Evolutionary conservation across 345 rosid genomes (phyloP), one percentile per base, ranked within the genome.

Genomic region (Eucalyptus tenuipes): DNA sequence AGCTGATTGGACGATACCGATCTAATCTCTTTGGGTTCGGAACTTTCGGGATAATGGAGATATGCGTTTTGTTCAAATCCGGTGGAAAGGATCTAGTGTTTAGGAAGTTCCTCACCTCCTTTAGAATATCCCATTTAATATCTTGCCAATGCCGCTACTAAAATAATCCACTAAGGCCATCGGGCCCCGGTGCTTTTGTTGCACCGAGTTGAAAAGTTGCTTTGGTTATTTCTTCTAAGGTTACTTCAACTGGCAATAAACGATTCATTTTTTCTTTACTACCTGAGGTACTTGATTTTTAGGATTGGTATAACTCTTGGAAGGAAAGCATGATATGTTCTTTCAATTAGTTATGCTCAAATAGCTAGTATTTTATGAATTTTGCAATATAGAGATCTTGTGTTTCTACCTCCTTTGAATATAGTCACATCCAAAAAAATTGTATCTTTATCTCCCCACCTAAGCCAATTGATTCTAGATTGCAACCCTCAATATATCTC

Each of bases 11-110:
- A 13, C 3, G 0, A 5, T 13, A 3, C 7, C 1, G 0, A n/a
- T 64, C 37, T n/a, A 64, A 13, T 64, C 37, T 64, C 17, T 61
- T 0, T 29, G 0, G 37, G 37, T 64, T 29, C 0, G 0, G 0
- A 29, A 64, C 71, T n/a, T 64, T 64, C 0, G 0, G 5, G 71
- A 29, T 64, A 64, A 64, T 2, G 37, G 10, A 64, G 17, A 64
- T 64, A 31, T 64, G 33, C 29, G 1, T 64, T 64, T 64, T 29
- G 15, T 64, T 64, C 4, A 64, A n/a, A 64, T 29, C 18, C 29
- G 0, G 37, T 64, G 33, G 17, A 13, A 64, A 7, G 9, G 5
- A 13, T 64, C 10, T 27, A 29, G 71, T 64, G 33, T 29, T 64
- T 29, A 64, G 0, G 5, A 61, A 61, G 31, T 29, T 61, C 37